Evolutionary conservation across 2,329 filamentous ascomycete species (phyloP), one percentile per base, ranked within the genome.

Genomic region (Pyricularia sp.): DNA sequence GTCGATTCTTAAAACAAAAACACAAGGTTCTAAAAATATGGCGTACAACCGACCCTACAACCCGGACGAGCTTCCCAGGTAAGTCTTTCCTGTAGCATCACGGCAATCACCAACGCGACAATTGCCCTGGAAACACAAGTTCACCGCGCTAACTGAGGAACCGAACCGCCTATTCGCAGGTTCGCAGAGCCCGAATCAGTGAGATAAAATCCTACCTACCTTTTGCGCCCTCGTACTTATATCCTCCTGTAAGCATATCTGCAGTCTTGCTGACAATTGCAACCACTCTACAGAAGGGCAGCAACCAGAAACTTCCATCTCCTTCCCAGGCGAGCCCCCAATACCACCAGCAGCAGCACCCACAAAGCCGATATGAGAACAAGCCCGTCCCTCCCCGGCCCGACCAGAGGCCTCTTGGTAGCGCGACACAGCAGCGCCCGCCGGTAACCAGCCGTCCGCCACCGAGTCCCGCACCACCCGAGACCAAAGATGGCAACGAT

Each of bases 31-130:
- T 12, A 26, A 58, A 69, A 71, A 64, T 28, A 98, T 98, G 94
- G 94, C 94, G 69, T 98, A 98, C 85, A 97, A 97, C 81, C 89
- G 89, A 79, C 88, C 90, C 69, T 95, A 93, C 83, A 97, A 99
- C 79, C 94, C 94, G 42, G 94, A 99, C 83, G 92, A 93, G 77
- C 88, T 99, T 72, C 94, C 94, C 77, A 93, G 93, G 91, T 95
- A 85, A 82, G 90, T 42, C 17, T 11, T 25, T 26, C 42, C 23
- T 30, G 33, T 31, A n/a, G 25, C n/a, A 25, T 7, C 12, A 26
- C 23, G 58, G 58, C 10, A 61, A 26, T 4, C 12, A 17, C 12
- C 12, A 12, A 61, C 12, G 25, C 58, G 58, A 26, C 23, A 25
- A 26, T 61, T 25, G 23, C 23, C 58, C n/a, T 10, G 58, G 23